phyloP scores from a whole-genome alignment of 2,329 filamentous ascomycete species.

The Colletotrichum lini region DNA sequence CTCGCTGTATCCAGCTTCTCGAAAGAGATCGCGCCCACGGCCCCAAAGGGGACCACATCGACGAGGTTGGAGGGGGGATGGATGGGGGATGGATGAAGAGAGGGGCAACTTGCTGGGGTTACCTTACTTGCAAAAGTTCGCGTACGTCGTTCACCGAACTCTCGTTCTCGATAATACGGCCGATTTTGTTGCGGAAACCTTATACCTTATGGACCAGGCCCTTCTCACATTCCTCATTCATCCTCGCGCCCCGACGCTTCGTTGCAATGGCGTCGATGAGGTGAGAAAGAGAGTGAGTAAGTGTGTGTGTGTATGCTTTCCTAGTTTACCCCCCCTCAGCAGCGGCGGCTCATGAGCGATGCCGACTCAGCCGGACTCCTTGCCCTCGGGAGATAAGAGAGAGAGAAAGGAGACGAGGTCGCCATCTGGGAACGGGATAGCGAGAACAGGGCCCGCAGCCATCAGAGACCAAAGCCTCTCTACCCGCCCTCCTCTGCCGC shows the following conservation, averaged over 20 bases:
- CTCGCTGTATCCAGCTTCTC: slow-evolving; percentile 5
- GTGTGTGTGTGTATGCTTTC: too few species aligned
- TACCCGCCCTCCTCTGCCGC: slow-evolving; percentile 5
- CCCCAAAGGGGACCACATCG: too few species aligned
- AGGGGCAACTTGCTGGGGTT: neutral
- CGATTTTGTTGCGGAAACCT: neutral
- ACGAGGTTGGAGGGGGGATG: neutral
- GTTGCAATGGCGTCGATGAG: neutral
- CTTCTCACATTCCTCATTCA: slow-evolving; percentile 36
- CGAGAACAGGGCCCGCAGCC: neutral
- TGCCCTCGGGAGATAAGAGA: slow-evolving; percentile 29
- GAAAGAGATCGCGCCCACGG: neutral
- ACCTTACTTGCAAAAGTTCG: slow-evolving; percentile 32
- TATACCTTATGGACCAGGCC: neutral
- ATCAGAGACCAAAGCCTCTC: neutral
- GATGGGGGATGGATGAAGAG: neutral
- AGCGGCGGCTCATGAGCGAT: neutral
- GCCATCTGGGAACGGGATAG: neutral
- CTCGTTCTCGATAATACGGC: neutral
- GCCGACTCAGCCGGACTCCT: slow-evolving; percentile 37
- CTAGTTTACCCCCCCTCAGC: too few species aligned
- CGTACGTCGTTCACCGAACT: neutral
- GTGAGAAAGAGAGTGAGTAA: neutral
- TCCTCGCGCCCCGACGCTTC: slow-evolving; percentile 32
- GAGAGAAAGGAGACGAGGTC: neutral